Conservation (phyloP, 2,329 filamentous ascomycete species). For the Phialocephala subalpina region DNA sequence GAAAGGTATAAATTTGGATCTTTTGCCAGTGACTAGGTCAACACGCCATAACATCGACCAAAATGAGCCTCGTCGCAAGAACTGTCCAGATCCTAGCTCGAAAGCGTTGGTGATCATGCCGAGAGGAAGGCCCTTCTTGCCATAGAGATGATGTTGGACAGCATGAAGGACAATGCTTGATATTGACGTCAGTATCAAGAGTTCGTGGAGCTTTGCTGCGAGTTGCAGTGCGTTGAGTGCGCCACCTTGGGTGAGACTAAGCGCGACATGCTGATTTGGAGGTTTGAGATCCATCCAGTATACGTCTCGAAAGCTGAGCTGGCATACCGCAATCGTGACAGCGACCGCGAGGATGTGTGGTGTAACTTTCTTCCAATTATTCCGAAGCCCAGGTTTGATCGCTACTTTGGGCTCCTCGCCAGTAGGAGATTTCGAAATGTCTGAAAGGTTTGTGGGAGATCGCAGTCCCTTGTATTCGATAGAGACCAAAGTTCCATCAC, state of each 20-base stretch:
- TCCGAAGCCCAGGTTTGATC: slow-evolving; percentile 8
- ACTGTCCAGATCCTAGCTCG: slow-evolving; percentile 12
- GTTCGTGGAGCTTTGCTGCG: slow-evolving; percentile 15
- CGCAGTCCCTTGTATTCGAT: background rate
- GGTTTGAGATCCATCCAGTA: slow-evolving; percentile 17
- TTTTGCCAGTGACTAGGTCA: slow-evolving; percentile 7
- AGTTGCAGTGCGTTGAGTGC: slow-evolving; percentile 10
- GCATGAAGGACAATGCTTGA: slow-evolving; percentile 15
- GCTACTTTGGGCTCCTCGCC: slow-evolving; percentile 16
- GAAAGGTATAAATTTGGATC: background rate
- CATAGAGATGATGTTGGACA: background rate
- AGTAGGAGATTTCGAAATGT: background rate
- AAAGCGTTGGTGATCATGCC: slow-evolving; percentile 18
- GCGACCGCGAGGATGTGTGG: slow-evolving; percentile 6
- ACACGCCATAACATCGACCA: slow-evolving; percentile 9
- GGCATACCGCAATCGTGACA: slow-evolving; percentile 10
- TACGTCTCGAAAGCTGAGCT: slow-evolving; percentile 17
- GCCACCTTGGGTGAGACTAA: slow-evolving; percentile 14
- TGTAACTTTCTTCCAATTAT: slow-evolving; percentile 13
- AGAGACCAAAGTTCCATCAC: background rate
- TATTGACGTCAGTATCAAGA: slow-evolving; percentile 12
- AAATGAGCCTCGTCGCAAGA: slow-evolving; percentile 7
- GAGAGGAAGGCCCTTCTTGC: slow-evolving; percentile 4
- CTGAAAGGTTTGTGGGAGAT: background rate
- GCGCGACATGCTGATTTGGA: background rate